Percentiles rank a stretch among this genome's conserved stretches.
Conservation (phyloP, 2,329 filamentous ascomycete species). For the Allantophomopsis cytisporea region DNA sequence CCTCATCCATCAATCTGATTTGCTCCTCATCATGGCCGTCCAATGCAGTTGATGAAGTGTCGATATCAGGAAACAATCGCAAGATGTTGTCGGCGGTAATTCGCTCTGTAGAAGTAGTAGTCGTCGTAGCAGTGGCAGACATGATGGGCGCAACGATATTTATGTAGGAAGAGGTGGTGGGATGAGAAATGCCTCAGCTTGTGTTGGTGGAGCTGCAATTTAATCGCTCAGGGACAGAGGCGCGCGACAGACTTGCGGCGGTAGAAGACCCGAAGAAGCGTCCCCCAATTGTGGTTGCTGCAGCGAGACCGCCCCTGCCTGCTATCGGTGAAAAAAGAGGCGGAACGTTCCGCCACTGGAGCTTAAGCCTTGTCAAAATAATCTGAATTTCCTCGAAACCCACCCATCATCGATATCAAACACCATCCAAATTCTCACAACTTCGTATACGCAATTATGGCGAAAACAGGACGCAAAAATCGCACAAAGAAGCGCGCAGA, state of each 20-base stretch:
- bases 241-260: too few species aligned
- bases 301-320: too few species aligned
- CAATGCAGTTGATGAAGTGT: constrained; percentile 61
- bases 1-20: constrained; percentile 95
- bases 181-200: background rate
- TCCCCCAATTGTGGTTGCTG: too few species aligned
- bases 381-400: too few species aligned
- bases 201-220: too few species aligned
- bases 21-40: constrained; percentile 95
- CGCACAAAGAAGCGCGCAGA: constrained; percentile 35
- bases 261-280: too few species aligned
- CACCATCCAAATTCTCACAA: too few species aligned
- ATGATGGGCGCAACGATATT: constrained; percentile 7
- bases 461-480: constrained; percentile 39
- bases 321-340: too few species aligned
- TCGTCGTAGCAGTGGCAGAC: constrained; percentile 28
- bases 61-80: constrained; percentile 74
- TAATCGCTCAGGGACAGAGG: background rate
- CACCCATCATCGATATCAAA: too few species aligned
- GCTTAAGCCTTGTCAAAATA: too few species aligned
- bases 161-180: background rate
- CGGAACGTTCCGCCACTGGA: too few species aligned
- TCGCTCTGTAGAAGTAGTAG: constrained; percentile 34
- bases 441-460: constrained; percentile 28
- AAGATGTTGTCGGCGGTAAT: constrained; percentile 82